A percentile compares a stretch with the other conserved stretches of the same genome.
phyloP scores from a whole-genome alignment of 1,284 basidiomycete genomes.

The Coniferiporia weirii region DNA sequence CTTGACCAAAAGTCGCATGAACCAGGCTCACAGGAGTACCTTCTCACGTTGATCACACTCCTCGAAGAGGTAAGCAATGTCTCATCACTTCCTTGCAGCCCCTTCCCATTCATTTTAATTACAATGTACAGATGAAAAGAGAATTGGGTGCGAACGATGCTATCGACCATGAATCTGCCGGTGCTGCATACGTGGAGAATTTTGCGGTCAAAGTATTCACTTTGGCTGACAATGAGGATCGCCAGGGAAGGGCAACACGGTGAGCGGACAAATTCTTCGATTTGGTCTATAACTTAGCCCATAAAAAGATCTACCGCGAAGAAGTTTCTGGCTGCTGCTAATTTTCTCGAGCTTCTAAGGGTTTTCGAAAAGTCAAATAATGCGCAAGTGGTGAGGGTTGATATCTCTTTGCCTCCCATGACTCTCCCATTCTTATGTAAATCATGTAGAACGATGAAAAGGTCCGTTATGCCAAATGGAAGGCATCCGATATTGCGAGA shows the following conservation, averaged over 20 bases:
- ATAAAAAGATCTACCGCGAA: conserved; percentile 71
- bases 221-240: conserved; percentile 88
- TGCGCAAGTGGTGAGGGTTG: conserved; percentile 31
- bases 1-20: conserved; percentile 65
- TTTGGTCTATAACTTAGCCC: not conserved
- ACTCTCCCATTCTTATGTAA: conserved; percentile 12
- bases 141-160: conserved; percentile 75
- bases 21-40: conserved; percentile 58
- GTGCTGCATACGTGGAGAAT: conserved; percentile 88
- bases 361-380: conserved; percentile 62
- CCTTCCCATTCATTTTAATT: not conserved
- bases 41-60: conserved; percentile 69
- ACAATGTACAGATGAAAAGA: conserved; percentile 53
- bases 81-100: conserved; percentile 1
- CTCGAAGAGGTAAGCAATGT: conserved; percentile 60
- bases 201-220: conserved; percentile 88
- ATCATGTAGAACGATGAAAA: conserved; percentile 61
- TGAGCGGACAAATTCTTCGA: conserved; percentile 27
- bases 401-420: conserved; percentile 19
- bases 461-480: conserved; percentile 89
- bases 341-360: conserved; percentile 80
- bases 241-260: conserved; percentile 72
- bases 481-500: conserved; percentile 84
- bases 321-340: conserved; percentile 83
- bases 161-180: conserved; percentile 77